Conservation (phyloP, 1,284 basidiomycete species). For the Agaricales sp. region DNA sequence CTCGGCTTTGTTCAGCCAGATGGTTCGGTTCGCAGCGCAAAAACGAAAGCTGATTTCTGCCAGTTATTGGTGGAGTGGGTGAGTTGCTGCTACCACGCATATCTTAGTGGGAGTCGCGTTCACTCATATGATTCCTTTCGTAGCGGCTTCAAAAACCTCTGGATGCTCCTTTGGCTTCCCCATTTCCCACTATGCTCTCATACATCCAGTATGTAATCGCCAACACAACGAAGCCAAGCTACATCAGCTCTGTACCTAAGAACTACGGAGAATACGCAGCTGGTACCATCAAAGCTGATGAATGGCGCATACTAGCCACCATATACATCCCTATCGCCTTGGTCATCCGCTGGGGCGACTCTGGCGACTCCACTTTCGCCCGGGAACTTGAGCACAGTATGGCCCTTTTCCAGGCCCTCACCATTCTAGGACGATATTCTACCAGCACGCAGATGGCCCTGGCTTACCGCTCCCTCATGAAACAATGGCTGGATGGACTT, state of each 20-base stretch:
- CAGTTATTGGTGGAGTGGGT: too few species aligned
- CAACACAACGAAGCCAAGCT: neutral
- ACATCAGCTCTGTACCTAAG: slow-evolving; percentile 18
- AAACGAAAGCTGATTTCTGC: too few species aligned
- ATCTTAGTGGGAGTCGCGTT: too few species aligned
- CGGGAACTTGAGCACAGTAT: slow-evolving; percentile 17
- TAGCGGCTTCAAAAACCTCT: too few species aligned
- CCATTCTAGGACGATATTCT: slow-evolving; percentile 9
- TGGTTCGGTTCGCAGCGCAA: too few species aligned
- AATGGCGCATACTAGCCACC: slow-evolving; percentile 22
- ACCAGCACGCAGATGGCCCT: slow-evolving; percentile 7
- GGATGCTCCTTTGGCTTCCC: too few species aligned
- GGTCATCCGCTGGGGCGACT: slow-evolving; percentile 18
- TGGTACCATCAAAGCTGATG: slow-evolving; percentile 25
- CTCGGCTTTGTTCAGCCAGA: too few species aligned
- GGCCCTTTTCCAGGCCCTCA: slow-evolving; percentile 16
- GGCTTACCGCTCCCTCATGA: slow-evolving; percentile 12
- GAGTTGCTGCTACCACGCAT: too few species aligned
- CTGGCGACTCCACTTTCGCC: slow-evolving; percentile 3
- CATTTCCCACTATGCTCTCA: neutral
- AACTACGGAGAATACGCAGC: slow-evolving; percentile 20
- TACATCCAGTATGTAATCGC: neutral
- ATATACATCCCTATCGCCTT: slow-evolving; percentile 23
- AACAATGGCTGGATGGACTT: slow-evolving; percentile 15
- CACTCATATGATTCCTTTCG: too few species aligned